These are phyloP conservation scores for Buxus sempervirens DNA, from an alignment of 164 flowering plant genomes.

Conservation along the genomic window DNA sequence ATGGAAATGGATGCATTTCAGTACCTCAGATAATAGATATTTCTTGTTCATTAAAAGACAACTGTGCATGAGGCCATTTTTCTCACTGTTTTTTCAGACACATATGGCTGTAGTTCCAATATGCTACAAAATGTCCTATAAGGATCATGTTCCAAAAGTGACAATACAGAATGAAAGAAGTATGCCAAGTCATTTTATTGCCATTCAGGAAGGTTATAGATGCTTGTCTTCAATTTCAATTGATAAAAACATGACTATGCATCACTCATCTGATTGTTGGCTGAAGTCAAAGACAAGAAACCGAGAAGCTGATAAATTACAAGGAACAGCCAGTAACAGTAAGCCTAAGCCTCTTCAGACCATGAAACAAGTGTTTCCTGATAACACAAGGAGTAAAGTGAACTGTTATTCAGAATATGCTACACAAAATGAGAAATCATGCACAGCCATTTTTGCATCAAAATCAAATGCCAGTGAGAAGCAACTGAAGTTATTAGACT, in stretches of 20 bases:
- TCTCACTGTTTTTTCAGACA: conserved; percentile 16
- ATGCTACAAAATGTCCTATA: conserved; percentile 28
- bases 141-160: conserved; percentile 17
- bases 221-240: conserved; percentile 10
- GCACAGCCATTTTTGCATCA: conserved; percentile 15
- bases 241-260: conserved; percentile 3
- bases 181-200: conserved; percentile 2
- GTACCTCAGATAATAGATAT: too few species aligned
- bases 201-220: conserved; percentile 7
- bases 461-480: conserved; percentile 26
- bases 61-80: not conserved
- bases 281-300: conserved; percentile 15
- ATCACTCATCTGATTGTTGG: conserved; percentile 5
- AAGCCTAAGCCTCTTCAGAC: conserved; percentile 8
- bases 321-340: not conserved
- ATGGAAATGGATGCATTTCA: too few species aligned
- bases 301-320: conserved; percentile 6
- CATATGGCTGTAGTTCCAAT: conserved; percentile 38
- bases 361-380: not conserved
- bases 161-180: conserved; percentile 13
- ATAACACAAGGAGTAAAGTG: conserved; percentile 2
- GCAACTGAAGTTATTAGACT: conserved; percentile 43
- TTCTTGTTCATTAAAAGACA: too few species aligned
- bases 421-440: conserved; percentile 10
- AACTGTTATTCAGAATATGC: conserved; percentile 9